Evolutionary conservation across 352 stramenopile species (phyloP), one percentile per base, ranked within the genome.

Genomic region (Globisporangium irregulare): DNA sequence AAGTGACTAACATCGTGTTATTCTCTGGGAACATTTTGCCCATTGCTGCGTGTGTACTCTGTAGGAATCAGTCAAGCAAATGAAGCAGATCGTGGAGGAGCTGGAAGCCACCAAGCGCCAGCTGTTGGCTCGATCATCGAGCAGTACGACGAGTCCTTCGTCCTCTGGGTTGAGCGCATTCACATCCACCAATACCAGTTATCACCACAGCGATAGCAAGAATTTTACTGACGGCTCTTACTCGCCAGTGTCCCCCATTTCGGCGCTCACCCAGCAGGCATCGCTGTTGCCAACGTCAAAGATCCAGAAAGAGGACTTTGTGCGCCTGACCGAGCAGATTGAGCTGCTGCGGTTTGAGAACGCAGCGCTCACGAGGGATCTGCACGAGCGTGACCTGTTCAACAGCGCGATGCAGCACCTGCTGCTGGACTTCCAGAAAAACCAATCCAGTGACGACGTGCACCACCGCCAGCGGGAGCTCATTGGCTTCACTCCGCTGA

Each of bases 371-470:
- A 72, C 66, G 0, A 38, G 73, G 6, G 64, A 79, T 8, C 59
- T 90, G 14, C 73, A 75, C 12, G 66, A 81, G 61, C 74, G 76
- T n/a, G 82, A 90, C 58, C 69, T 88, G 5, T 75, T 77, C 25
- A 78, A 73, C 25, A 83, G 75, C 38, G 79, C 80, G 56, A 76
- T 81, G 68, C 79, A 88, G 67, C 85, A 88, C 59, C 67, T 90
- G 50, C 59, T 90, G 66, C 67, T 87, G 20, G 76, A 82, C 5
- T 79, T 84, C 54, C 61, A 72, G 18, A 69, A 64, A 3, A 36
- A 67, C 15, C 53, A 66, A 76, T 50, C 43, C 5, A 68, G 55
- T 25, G 71, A 76, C 14, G 34, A 27, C 27, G 36, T 27, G n/a
- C n/a, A 29, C 34, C 58, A 67, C 55, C 54, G 66, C 20, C 43